Evolutionary conservation across 371 early-diverging fungal species (phyloP).

Genomic region (Saksenaea oblongispora): DNA sequence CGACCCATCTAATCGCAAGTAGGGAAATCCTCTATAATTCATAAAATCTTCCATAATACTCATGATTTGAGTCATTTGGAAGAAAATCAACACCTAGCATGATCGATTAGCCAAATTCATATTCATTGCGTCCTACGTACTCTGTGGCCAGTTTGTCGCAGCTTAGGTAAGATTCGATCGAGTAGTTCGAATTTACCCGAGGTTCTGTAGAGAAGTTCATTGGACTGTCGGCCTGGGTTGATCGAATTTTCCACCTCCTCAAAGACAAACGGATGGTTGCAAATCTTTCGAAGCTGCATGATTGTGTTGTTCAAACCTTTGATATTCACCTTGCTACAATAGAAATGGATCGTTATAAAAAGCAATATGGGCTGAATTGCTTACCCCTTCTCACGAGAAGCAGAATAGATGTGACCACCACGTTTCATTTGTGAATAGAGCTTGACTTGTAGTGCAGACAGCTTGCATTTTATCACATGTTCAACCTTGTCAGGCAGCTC

Average conservation of each 20-base stretch:
- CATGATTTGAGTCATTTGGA: slow-evolving; percentile 99
- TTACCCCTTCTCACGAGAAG: slow-evolving; percentile 59
- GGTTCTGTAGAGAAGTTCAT: slow-evolving; percentile 72
- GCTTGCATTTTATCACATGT: slow-evolving; percentile 91
- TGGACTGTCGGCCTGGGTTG: slow-evolving; percentile 61
- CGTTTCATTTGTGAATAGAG: slow-evolving; percentile 79
- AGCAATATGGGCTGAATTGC: not conserved
- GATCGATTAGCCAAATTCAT: not conserved
- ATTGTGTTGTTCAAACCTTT: slow-evolving; percentile 95
- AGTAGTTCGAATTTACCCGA: slow-evolving; percentile 99
- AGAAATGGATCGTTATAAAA: not conserved
- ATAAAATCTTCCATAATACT: slow-evolving; percentile 97
- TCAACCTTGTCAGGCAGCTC: slow-evolving; percentile 99
- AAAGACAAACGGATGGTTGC: slow-evolving; percentile 99
- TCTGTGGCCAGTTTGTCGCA: slow-evolving; percentile 87
- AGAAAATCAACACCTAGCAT: slow-evolving; percentile 88
- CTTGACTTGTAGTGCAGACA: slow-evolving; percentile 84
- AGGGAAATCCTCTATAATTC: slow-evolving; percentile 72
- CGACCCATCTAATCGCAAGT: slow-evolving; percentile 95
- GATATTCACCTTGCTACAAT: slow-evolving; percentile 52
- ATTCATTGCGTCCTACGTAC: slow-evolving; percentile 26
- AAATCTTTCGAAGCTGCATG: slow-evolving; percentile 99
- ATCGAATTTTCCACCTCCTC: slow-evolving; percentile 89
- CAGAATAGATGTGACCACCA: slow-evolving; percentile 66
- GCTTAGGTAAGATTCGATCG: slow-evolving; percentile 94